Conservation (phyloP, 768 basidiomycete species). For the Auriscalpium orientale region DNA sequence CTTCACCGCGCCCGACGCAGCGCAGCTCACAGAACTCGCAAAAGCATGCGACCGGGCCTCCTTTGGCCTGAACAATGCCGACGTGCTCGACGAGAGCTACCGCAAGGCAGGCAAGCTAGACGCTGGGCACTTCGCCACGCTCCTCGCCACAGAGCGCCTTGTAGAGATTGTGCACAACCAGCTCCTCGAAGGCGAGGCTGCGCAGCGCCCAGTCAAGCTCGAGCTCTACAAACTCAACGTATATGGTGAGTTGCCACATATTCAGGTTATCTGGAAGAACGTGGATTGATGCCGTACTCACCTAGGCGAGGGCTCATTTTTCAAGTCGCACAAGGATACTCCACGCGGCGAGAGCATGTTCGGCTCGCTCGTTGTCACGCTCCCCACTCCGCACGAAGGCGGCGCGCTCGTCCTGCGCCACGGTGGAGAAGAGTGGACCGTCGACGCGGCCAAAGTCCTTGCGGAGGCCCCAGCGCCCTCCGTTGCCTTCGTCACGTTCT, state of each 20-base stretch:
- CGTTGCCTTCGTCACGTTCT: constrained; percentile 35
- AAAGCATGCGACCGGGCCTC: constrained; percentile 32
- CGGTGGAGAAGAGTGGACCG: constrained; percentile 25
- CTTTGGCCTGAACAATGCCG: constrained; percentile 30
- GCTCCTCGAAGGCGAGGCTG: constrained; percentile 18
- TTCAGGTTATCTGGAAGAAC: no score
- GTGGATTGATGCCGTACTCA: no score
- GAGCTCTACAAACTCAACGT: constrained; percentile 42
- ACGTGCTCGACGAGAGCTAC: constrained; percentile 37
- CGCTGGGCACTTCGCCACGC: constrained; percentile 25
- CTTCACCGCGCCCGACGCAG: constrained; percentile 1
- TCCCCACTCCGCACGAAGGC: constrained; percentile 39
- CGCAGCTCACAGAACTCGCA: constrained; percentile 21
- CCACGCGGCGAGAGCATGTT: constrained; percentile 38
- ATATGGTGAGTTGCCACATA: constrained; percentile 28
- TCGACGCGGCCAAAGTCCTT: constrained; percentile 28
- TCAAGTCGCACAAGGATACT: constrained; percentile 44
- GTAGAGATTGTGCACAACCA: constrained; percentile 18
- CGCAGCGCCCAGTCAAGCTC: constrained; percentile 16
- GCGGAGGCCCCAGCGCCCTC: constrained; percentile 3
- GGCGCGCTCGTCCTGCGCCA: no score
- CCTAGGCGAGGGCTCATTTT: constrained; percentile 37
- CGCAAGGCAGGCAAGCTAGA: constrained; percentile 41
- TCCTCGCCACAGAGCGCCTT: constrained; percentile 23
- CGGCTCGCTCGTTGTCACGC: constrained; percentile 42